Conservation (phyloP, 768 basidiomycete species). For the Phlegmacium glaucopus region DNA sequence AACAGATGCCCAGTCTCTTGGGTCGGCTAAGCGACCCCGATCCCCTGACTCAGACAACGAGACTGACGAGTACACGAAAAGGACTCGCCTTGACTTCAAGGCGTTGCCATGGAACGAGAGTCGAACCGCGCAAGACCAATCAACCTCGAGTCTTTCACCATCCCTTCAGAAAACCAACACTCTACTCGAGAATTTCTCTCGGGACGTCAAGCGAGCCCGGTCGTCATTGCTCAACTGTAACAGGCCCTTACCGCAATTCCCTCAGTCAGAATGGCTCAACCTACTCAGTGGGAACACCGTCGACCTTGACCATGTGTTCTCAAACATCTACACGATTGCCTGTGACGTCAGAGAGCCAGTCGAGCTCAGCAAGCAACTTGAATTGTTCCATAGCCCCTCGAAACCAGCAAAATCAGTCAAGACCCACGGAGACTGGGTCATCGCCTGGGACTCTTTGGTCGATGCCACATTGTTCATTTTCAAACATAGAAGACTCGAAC, state of each 20-base stretch:
- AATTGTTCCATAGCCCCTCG: slow-evolving; percentile 3
- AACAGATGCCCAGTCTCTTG: too few species aligned
- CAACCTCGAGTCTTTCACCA: too few species aligned
- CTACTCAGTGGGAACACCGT: slow-evolving; percentile 17
- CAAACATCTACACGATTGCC: slow-evolving; percentile 12
- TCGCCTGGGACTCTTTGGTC: slow-evolving; percentile 17
- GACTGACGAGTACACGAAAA: too few species aligned
- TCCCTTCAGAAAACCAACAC: slow-evolving; percentile 11
- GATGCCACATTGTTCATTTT: slow-evolving; percentile 19
- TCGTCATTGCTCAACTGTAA: slow-evolving; percentile 9
- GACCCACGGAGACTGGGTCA: slow-evolving; percentile 17
- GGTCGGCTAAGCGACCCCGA: too few species aligned
- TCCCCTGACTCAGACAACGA: too few species aligned
- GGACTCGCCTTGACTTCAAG: too few species aligned
- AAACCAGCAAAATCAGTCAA: slow-evolving; percentile 9
- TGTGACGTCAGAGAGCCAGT: background rate
- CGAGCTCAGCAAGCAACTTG: background rate
- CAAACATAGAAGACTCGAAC: slow-evolving; percentile 17
- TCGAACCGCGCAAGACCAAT: too few species aligned
- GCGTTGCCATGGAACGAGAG: too few species aligned
- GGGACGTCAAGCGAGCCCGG: slow-evolving; percentile 10
- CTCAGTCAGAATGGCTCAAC: slow-evolving; percentile 20
- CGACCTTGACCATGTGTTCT: slow-evolving; percentile 25
- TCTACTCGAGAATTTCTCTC: slow-evolving; percentile 9
- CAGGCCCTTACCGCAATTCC: slow-evolving; percentile 16